Base-by-base conservation (phyloP, 805 yeast species). In the Candida pseudoglaebosa region DNA sequence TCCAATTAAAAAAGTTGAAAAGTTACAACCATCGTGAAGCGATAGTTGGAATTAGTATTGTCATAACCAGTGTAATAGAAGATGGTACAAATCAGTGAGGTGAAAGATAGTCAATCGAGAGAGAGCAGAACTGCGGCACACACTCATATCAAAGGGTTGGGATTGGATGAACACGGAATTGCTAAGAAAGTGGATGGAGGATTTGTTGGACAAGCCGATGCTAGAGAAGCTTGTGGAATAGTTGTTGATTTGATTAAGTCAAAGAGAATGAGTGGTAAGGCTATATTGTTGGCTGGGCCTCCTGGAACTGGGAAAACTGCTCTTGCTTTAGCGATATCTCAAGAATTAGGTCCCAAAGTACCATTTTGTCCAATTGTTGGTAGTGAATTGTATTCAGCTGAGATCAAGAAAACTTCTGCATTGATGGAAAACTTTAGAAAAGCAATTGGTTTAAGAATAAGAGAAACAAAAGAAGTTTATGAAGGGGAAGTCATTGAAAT, bases 221-320 rank as follows among this genome's bases (percentile, higher is more conserved):
- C 93, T 14, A 71, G 93, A 61, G 90, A 82, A 65, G 98, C 97
- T 0, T 89, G 96, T 56, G 99, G 99, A 47, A 83, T 93, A 39
- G 77, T 93, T 46, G 95, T 91, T 28, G 97, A 93, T 63, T 72
- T 93, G 65, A 88, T 93, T 67, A 90, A 89, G 64, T 82, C 86
- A 22, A 88, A 87, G 53, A 87, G 82, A 62, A 84, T 93, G 82
- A 84, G 95, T 37, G 99, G 99, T 20, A 85, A 91, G 56, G 98
- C 96, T n/a, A 80, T 93, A 37, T 65, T 93, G 43, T 73, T 93
- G 39, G 98, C 99, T 1, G 99, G 99, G 37, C 95, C 95, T 4
- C 98, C 99, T 7, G 96, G 98, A 0, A 91, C 98, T 4, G 99
- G 99, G 57, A 93, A 93, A 61, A 93, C 99, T 2, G 99, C 99